Evolutionary conservation across 176 grass and related monocot species (phyloP).

Genomic region (Oryza brachyantha): DNA sequence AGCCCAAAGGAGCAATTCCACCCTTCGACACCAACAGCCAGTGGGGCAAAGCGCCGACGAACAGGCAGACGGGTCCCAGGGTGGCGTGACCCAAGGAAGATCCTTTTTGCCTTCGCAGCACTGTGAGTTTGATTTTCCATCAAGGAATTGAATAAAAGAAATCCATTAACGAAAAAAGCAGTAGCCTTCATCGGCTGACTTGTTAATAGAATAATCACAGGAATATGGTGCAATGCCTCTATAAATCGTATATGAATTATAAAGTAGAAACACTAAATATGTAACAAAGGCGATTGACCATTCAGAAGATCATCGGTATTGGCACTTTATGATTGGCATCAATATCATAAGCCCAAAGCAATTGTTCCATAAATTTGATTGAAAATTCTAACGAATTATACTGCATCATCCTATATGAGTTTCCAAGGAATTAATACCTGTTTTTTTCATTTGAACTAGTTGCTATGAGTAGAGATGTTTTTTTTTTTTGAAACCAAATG

Average conservation of each 20-base stretch:
- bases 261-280: neutral
- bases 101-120: constrained; percentile 45
- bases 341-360: neutral
- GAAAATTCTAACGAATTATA: neutral
- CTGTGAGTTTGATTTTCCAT: constrained; percentile 29
- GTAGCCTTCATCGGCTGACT: neutral
- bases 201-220: neutral
- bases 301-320: neutral
- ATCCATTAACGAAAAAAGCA: neutral
- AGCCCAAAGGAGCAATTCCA: constrained; percentile 23
- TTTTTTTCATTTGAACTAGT: neutral
- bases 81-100: constrained; percentile 42
- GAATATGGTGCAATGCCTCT: neutral
- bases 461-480: neutral
- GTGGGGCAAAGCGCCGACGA: constrained; percentile 34
- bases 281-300: neutral
- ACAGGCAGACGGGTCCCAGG: constrained; percentile 5
- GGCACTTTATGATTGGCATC: neutral
- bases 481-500: too few relatives aligned
- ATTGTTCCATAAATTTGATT: neutral
- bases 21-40: constrained; percentile 33
- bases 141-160: too few relatives aligned
- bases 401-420: neutral
- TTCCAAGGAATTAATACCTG: too few relatives aligned
- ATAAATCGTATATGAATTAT: neutral